phyloP scores from a whole-genome alignment of 2,329 filamentous ascomycete genomes.

The Seiridium cupressi region DNA sequence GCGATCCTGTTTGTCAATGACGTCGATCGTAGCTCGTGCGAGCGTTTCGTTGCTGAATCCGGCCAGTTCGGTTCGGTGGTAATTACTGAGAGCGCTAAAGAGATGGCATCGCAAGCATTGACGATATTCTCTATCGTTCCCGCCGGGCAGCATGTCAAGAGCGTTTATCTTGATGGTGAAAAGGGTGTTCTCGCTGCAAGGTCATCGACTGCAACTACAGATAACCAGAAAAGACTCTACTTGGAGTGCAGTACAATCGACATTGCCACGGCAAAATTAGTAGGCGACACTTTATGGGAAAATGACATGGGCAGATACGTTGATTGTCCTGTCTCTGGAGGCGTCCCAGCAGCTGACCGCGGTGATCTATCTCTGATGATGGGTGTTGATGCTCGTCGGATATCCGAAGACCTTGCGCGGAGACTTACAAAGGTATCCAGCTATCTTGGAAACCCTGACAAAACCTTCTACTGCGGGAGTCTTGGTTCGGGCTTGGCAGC shows the following conservation, averaged over 20 bases:
- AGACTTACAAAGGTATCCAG: not conserved
- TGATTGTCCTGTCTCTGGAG: not conserved
- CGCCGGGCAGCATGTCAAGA: not conserved
- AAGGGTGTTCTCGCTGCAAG: not conserved
- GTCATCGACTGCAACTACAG: not conserved
- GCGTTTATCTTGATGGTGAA: not conserved
- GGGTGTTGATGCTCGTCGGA: not conserved
- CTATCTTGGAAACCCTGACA: not conserved
- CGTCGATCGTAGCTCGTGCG: not conserved
- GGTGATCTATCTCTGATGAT: not conserved
- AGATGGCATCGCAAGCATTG: not conserved
- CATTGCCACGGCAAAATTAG: not conserved
- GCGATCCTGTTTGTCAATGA: not conserved
- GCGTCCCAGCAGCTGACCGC: not conserved
- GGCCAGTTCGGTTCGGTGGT: not conserved
- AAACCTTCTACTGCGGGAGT: not conserved
- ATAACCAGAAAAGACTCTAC: not conserved
- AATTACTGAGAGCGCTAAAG: not conserved
- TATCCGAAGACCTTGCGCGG: not conserved
- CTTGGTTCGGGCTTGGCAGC: not conserved
- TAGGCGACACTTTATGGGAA: not conserved
- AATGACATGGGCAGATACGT: not conserved
- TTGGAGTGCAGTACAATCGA: conserved; percentile 1
- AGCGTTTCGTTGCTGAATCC: not conserved
- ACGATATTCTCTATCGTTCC: not conserved